Evolutionary conservation across 1,284 basidiomycete species (phyloP), one percentile per base, ranked within the genome.

Genomic region (Leccinum fallax): DNA sequence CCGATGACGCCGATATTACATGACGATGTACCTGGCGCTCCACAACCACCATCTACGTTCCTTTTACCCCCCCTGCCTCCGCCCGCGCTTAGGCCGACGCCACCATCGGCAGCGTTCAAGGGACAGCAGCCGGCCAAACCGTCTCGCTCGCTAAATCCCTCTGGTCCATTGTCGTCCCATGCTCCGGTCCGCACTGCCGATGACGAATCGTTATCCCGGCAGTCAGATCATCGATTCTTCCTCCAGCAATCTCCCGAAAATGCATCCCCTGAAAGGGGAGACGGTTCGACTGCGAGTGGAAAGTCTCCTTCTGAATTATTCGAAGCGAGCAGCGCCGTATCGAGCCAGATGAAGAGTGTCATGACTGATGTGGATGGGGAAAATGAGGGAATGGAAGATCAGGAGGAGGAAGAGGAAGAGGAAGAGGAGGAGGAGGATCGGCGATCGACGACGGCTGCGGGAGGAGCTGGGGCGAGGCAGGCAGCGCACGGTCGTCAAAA

Each of bases 1-100:
- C 84, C 83, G 1, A 79, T 80, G 2, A 83, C 84, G 1, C 84
- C 84, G 2, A 69, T 72, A 63, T 66, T 75, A 60, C 59, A 65
- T 30, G 67, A 64, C 60, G 58, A 64, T 49, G 51, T 32, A 2
- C 62, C 63, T 9, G 59, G 63, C 60, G 61, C 55, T 38, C 67
- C 64, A 59, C 71, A 63, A 55, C 74, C 66, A 4, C 64, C 67
- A 30, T 67, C 73, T 53, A 66, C 69, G 5, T 69, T 75, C 59
- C 73, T 78, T 53, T 65, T 71, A 21, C 77, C 75, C 24, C 77
- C 71, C 13, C 58, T 71, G 9, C 69, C 72, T 15, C 59, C 68
- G 1, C 58, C 68, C 10, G 65, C 66, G 21, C 66, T 71, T 38
- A 62, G 67, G 32, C 60, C 53, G 21, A 15, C 52, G 2, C 34